Base-by-base conservation (phyloP, 495 filamentous ascomycete species). In the Penicillium riverlandense region DNA sequence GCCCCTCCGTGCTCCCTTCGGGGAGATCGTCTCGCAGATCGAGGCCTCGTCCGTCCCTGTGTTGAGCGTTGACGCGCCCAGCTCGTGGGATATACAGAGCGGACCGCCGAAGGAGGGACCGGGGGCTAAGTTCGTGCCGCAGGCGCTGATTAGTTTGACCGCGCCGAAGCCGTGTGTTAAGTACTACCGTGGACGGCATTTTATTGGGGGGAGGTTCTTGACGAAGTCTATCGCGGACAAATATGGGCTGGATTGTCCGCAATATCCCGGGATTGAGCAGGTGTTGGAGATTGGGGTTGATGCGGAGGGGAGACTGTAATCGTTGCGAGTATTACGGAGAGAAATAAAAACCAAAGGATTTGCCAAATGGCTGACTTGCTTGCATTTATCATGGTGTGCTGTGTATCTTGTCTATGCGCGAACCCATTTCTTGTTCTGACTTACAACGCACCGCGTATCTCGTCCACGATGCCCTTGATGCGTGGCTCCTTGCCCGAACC, bases 91-190 rank as follows among this genome's bases (percentile, higher is more conserved):
- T 67, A 90, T 98, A 32, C 84, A 95, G 53, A 67, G 64, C 2
- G 92, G 92, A 0, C 91, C 90, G 13, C 90, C 91, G 14, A 66
- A 72, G 42, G 72, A 77, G 2, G 92, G 91, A 0, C 80, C 88
- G 0, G 92, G 88, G 6, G 79, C 80, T 48, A 83, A 74, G 14
- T 96, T 94, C 55, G 76, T 84, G 60, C 92, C 92, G 16, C 64
- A 71, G 35, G 79, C 80, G 37, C 62, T 98, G 48, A 79, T 98
- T 50, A 95, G 87, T 55, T 68, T 98, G 61, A 95, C 94, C 39
- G 94, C 92, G 35, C 90, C 92, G 30, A 98, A 98, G 67, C 90
- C 90, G n/a, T 70, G 95, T 40, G 85, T 89, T 16, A 85, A 82
- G 64, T 79, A 76, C 54, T 97, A 92, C 59, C 73, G 67, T 53